A percentile compares a stretch with the other conserved stretches of the same genome.
These are phyloP conservation scores for Globisporangium spinosum DNA, from an alignment of 352 stramenopile genomes.

Conservation along the genomic window DNA sequence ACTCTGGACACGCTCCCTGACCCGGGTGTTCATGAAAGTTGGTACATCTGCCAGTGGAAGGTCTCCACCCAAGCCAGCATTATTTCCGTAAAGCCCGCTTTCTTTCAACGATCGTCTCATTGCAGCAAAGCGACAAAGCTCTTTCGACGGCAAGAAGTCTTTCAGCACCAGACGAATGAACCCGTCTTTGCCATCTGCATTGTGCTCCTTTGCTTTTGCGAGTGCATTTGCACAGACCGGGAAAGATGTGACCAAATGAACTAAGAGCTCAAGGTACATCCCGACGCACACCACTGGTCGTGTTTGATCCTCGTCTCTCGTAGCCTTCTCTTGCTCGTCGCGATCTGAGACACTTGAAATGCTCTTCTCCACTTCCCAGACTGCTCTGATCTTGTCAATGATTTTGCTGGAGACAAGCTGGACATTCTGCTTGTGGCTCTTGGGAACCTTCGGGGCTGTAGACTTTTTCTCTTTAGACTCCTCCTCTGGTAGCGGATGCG, in stretches of 20 bases:
- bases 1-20: constrained; percentile 55
- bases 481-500: constrained; percentile 13
- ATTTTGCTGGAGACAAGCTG: constrained; percentile 62
- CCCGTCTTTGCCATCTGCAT: constrained; percentile 22
- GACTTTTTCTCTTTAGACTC: constrained; percentile 27
- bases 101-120: constrained; percentile 51
- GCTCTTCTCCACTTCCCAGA: constrained; percentile 57
- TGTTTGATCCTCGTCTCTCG: constrained; percentile 6
- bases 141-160: constrained; percentile 70
- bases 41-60: constrained; percentile 31
- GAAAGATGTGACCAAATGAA: constrained; percentile 71
- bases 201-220: constrained; percentile 45
- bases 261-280: constrained; percentile 65
- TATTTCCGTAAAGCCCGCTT: constrained; percentile 43
- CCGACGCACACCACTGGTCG: constrained; percentile 45
- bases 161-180: constrained; percentile 58
- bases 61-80: constrained; percentile 28
- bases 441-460: constrained; percentile 42
- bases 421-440: constrained; percentile 64
- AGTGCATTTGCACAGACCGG: constrained; percentile 63
- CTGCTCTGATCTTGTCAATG: constrained; percentile 44
- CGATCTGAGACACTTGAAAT: constrained; percentile 14
- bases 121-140: constrained; percentile 65
- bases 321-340: constrained; percentile 8
- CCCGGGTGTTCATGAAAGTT: constrained; percentile 38